A percentile compares a stretch with the other conserved stretches of the same genome.
Conservation (phyloP, 1,139 yeast species). For the Scheffersomyces illinoinensis region DNA sequence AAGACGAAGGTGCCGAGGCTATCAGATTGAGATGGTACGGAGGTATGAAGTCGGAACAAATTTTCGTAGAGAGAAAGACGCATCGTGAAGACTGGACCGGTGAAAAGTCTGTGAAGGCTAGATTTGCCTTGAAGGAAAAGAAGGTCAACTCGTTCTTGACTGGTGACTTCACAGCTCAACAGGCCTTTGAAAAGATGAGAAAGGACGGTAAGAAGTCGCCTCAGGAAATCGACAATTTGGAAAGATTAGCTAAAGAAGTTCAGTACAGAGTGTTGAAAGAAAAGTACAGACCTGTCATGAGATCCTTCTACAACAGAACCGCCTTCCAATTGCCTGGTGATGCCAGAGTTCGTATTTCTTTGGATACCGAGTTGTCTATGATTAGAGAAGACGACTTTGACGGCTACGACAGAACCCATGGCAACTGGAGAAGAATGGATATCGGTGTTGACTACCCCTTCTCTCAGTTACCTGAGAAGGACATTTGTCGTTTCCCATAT, state of each 20-base stretch:
- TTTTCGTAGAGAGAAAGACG: conserved; percentile 94
- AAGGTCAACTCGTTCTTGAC: conserved; percentile 79
- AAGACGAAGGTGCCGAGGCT: conserved; percentile 99
- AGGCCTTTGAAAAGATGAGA: conserved; percentile 88
- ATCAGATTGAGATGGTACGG: conserved; percentile 98
- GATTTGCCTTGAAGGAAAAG: conserved; percentile 90
- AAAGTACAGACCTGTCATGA: conserved; percentile 87
- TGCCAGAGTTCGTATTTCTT: conserved; percentile 96
- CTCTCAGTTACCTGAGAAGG: conserved; percentile 76
- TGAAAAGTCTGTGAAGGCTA: conserved; percentile 95
- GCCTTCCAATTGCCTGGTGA: conserved; percentile 99
- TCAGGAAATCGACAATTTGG: conserved; percentile 88
- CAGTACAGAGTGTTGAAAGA: conserved; percentile 86
- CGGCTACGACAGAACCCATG: conserved; percentile 84
- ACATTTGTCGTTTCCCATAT: conserved; percentile 91
- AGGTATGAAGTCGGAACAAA: conserved; percentile 90
- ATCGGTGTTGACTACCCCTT: conserved; percentile 98
- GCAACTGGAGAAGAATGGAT: conserved; percentile 97
- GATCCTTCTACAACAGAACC: conserved; percentile 96
- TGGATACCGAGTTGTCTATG: conserved; percentile 94
- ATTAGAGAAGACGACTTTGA: conserved; percentile 97
- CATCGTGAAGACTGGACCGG: conserved; percentile 99
- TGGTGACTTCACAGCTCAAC: conserved; percentile 84
- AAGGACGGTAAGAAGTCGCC: conserved; percentile 86
- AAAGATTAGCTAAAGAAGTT: conserved; percentile 87